These are phyloP conservation scores for Teunomyces pallodes DNA, from an alignment of 805 yeast genomes.

Conservation along the genomic window DNA sequence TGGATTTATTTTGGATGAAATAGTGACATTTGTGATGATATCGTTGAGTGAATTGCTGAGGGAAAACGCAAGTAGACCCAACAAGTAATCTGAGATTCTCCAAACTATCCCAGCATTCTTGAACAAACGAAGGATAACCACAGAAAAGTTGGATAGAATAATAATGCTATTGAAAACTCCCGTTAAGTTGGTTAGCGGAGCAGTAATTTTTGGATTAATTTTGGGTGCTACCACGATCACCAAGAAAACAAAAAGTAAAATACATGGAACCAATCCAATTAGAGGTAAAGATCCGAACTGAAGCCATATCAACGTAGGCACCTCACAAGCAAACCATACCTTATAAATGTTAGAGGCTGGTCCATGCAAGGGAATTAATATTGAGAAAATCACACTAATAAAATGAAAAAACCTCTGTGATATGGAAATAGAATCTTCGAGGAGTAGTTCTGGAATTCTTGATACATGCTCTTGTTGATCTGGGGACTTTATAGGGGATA, in stretches of 20 bases:
- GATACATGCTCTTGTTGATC: neutral
- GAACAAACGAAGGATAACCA: constrained; percentile 25
- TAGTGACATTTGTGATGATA: constrained; percentile 47
- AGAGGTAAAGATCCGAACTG: constrained; percentile 14
- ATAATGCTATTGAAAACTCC: constrained; percentile 26
- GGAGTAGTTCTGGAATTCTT: neutral
- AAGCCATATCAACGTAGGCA: constrained; percentile 16
- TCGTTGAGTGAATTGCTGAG: constrained; percentile 54
- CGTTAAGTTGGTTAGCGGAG: constrained; percentile 9
- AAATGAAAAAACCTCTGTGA: constrained; percentile 8
- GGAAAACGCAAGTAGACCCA: constrained; percentile 49
- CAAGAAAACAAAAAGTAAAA: constrained; percentile 2
- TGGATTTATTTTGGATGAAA: constrained; percentile 39
- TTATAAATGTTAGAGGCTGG: constrained; percentile 4
- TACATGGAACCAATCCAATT: constrained; percentile 7
- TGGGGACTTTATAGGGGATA: constrained; percentile 8
- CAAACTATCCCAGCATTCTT: constrained; percentile 47
- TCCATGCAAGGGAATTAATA: constrained; percentile 15
- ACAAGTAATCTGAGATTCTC: constrained; percentile 43
- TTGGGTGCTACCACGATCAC: constrained; percentile 1
- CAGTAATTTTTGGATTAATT: neutral
- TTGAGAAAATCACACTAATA: constrained; percentile 11
- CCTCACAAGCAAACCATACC: constrained; percentile 18
- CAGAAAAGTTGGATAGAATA: constrained; percentile 25
- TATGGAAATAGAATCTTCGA: constrained; percentile 5